These are phyloP conservation scores for Daldinia bambusicola DNA, from an alignment of 495 filamentous ascomycete species.

Conservation along the genomic window DNA sequence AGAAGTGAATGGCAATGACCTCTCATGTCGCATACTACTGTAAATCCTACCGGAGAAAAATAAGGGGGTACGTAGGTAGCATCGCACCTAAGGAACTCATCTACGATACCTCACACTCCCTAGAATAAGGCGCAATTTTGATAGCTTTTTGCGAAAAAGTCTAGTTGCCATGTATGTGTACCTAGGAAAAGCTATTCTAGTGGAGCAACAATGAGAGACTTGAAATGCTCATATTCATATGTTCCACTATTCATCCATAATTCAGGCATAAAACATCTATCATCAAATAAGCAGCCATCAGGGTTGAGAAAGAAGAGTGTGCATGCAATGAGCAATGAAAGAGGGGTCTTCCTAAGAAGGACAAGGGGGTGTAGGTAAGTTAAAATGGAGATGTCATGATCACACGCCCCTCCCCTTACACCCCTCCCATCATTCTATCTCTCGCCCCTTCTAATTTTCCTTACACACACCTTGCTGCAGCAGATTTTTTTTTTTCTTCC, in stretches of 20 bases:
- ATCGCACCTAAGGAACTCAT: constrained; percentile 25
- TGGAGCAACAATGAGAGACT: not conserved
- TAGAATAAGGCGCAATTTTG: not conserved
- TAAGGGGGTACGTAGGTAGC: constrained; percentile 26
- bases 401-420: constrained; percentile 39
- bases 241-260: constrained; percentile 28
- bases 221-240: constrained; percentile 5
- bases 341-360: constrained; percentile 32
- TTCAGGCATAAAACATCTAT: constrained; percentile 16
- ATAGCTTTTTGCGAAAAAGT: constrained; percentile 1
- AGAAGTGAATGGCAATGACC: constrained; percentile 1
- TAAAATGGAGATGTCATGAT: constrained; percentile 22
- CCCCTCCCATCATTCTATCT: constrained; percentile 18
- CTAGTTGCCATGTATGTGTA: not conserved
- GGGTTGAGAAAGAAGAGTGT: constrained; percentile 11
- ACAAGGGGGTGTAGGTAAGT: constrained; percentile 32
- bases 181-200: not conserved
- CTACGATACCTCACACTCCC: not conserved
- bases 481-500: constrained; percentile 33
- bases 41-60: constrained; percentile 38
- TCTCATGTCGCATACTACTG: constrained; percentile 31
- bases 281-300: constrained; percentile 15
- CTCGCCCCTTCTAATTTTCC: constrained; percentile 37
- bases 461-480: constrained; percentile 38
- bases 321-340: constrained; percentile 31